Evolutionary conservation across 345 rosid genomes (phyloP).

Genomic region (Erucastrum elatum): DNA sequence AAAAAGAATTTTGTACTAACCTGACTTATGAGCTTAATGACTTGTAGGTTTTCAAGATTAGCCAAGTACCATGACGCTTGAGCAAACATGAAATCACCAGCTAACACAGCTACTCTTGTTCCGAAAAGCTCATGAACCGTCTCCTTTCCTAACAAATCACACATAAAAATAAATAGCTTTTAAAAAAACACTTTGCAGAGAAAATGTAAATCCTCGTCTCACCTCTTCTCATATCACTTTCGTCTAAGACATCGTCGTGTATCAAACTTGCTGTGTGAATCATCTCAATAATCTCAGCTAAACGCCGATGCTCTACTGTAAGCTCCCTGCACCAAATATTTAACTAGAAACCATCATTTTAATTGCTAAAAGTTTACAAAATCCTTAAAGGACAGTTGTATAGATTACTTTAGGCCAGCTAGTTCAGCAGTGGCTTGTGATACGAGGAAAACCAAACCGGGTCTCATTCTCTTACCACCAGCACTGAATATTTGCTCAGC

Average conservation of each 20-base stretch:
- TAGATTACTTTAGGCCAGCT: slow-evolving; percentile 60
- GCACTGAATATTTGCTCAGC: slow-evolving; percentile 98
- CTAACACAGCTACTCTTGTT: slow-evolving; percentile 86
- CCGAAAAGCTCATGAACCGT: slow-evolving; percentile 84
- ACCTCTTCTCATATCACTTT: slow-evolving; percentile 97
- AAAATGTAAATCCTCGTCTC: background rate
- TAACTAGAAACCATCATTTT: slow-evolving; percentile 13
- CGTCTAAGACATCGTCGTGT: slow-evolving; percentile 93
- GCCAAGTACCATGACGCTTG: slow-evolving; percentile 98
- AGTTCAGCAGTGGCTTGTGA: slow-evolving; percentile 92
- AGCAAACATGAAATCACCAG: slow-evolving; percentile 97
- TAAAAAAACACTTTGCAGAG: background rate
- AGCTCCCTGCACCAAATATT: slow-evolving; percentile 58
- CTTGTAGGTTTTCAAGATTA: slow-evolving; percentile 89
- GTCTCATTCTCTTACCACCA: slow-evolving; percentile 98
- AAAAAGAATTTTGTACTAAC: slow-evolving; percentile 35
- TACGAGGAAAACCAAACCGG: slow-evolving; percentile 89
- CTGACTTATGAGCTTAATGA: slow-evolving; percentile 97
- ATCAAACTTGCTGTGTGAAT: slow-evolving; percentile 98
- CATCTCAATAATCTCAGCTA: slow-evolving; percentile 98
- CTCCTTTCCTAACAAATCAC: slow-evolving; percentile 62
- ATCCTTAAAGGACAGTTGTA: background rate
- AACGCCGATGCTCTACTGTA: slow-evolving; percentile 73
- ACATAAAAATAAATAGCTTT: background rate
- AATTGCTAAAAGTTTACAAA: background rate